A percentile compares a stretch with the other conserved stretches of the same genome.
These are phyloP conservation scores for Elaeis oleifera DNA, from an alignment of 202 grass and related monocot species.

Conservation along the genomic window DNA sequence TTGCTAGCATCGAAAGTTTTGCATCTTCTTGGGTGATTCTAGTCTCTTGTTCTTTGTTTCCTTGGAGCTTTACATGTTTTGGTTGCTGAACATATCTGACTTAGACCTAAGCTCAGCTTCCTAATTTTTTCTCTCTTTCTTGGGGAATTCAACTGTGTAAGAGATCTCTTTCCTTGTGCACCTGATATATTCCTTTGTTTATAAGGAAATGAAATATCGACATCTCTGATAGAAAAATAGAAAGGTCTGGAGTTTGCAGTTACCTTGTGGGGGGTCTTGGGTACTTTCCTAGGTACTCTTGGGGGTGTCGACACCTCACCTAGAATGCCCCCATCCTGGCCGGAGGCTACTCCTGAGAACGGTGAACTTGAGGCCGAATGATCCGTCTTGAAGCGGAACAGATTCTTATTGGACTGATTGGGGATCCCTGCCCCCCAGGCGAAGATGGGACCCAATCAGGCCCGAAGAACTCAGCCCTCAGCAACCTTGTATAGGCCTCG, in stretches of 20 bases:
- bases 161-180: neutral
- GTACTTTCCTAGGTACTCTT: slow-evolving; percentile 67
- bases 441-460: slow-evolving; percentile 10
- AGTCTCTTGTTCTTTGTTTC: no score
- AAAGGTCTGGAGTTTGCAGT: no score
- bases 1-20: no score
- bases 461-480: slow-evolving; percentile 77
- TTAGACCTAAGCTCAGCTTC: neutral
- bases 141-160: no score
- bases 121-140: neutral
- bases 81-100: no score
- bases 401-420: slow-evolving; percentile 58
- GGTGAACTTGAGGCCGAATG: slow-evolving; percentile 46
- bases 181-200: no score
- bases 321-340: slow-evolving; percentile 10
- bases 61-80: no score
- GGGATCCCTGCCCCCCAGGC: slow-evolving; percentile 12
- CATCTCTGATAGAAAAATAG: no score
- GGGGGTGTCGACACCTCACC: slow-evolving; percentile 40
- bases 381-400: slow-evolving; percentile 91
- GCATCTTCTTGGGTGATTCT: no score
- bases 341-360: slow-evolving; percentile 19
- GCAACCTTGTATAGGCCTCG: slow-evolving; percentile 61
- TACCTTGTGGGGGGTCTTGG: slow-evolving; percentile 97
- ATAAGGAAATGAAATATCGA: no score